Percentiles rank a stretch among this genome's conserved stretches.
These are phyloP conservation scores for Leccinum fibrillosum DNA, from an alignment of 768 basidiomycete species.

Conservation along the genomic window DNA sequence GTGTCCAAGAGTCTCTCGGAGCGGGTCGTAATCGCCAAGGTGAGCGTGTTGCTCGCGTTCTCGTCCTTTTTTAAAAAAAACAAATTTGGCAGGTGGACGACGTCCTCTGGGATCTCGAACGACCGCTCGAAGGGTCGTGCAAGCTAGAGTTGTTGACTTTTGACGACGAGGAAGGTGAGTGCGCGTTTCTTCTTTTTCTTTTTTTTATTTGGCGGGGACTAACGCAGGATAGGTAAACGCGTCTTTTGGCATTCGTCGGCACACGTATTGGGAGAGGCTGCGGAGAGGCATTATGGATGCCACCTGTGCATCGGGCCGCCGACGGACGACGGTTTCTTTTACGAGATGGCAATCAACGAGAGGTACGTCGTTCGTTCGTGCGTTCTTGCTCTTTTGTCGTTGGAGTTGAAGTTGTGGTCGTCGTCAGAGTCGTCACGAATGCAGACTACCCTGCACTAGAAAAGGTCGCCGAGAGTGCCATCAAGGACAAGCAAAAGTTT, in stretches of 20 bases:
- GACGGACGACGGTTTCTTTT: conserved; percentile 98
- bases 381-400: neutral
- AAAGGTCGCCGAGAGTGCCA: conserved; percentile 77
- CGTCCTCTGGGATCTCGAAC: conserved; percentile 89
- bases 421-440: conserved; percentile 64
- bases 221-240: conserved; percentile 62
- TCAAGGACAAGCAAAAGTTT: conserved; percentile 98
- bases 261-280: conserved; percentile 94
- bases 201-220: no score
- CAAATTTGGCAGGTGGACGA: conserved; percentile 57
- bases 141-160: conserved; percentile 88
- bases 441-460: conserved; percentile 88
- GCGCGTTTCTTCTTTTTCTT: neutral
- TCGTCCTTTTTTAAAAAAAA: neutral
- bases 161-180: conserved; percentile 76
- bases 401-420: neutral
- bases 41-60: conserved; percentile 24
- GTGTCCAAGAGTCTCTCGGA: conserved; percentile 87
- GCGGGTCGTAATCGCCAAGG: conserved; percentile 90
- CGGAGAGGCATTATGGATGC: conserved; percentile 95
- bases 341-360: conserved; percentile 93
- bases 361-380: conserved; percentile 39
- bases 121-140: conserved; percentile 85
- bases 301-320: conserved; percentile 97
- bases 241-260: conserved; percentile 99